A percentile compares a stretch with the other conserved stretches of the same genome.
Conservation (phyloP, 2,329 filamentous ascomycete species). For the Arthrinium puccinioides region DNA sequence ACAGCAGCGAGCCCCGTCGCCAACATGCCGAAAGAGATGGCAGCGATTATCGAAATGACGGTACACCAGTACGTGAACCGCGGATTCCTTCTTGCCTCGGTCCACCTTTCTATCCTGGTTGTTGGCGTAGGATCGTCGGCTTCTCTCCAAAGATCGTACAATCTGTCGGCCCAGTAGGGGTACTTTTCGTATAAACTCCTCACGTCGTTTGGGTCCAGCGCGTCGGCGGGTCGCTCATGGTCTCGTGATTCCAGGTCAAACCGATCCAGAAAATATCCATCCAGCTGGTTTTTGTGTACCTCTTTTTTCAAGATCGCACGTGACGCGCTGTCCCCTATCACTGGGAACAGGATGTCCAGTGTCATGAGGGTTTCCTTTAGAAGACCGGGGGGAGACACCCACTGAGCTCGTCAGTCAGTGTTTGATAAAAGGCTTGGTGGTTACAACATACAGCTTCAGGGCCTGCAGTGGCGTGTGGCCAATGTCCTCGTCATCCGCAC, state of each 20-base stretch:
- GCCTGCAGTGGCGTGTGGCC: too few relatives aligned
- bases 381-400: neutral
- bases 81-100: constrained; percentile 4
- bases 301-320: neutral
- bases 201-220: neutral
- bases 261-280: neutral
- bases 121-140: constrained; percentile 7
- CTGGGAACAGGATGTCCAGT: neutral
- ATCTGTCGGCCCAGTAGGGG: constrained; percentile 5
- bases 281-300: neutral
- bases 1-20: neutral
- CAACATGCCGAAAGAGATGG: neutral
- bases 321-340: neutral
- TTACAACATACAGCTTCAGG: neutral
- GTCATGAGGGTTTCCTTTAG: neutral
- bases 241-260: neutral
- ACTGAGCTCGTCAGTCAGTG: neutral
- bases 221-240: neutral
- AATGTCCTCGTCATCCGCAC: neutral
- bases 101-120: constrained; percentile 4
- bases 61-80: constrained; percentile 6
- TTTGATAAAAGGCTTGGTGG: fast-evolving
- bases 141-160: constrained; percentile 5
- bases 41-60: neutral
- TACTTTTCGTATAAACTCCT: constrained; percentile 3